Percentiles rank a stretch among this genome's conserved stretches.
phyloP scores from a whole-genome alignment of 176 grass and related monocot species.

The Miscanthus lutarioriparius region DNA sequence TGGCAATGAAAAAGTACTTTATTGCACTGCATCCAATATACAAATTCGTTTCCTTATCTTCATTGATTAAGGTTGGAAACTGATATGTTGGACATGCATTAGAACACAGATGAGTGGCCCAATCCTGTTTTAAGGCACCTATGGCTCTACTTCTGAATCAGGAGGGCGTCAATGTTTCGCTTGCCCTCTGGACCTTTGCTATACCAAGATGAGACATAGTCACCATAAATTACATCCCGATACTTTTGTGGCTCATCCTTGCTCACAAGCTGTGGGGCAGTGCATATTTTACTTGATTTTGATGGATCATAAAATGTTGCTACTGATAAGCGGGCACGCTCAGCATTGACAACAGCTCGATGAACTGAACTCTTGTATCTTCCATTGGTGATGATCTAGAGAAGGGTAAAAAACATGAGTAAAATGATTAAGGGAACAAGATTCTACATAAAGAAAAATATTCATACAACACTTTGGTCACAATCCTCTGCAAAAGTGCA shows the following conservation, averaged over 20 bases:
- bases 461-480: neutral
- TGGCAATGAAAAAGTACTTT: constrained; percentile 7
- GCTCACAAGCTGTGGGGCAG: constrained; percentile 58
- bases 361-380: constrained; percentile 76
- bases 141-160: constrained; percentile 44
- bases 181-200: constrained; percentile 91
- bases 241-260: constrained; percentile 58
- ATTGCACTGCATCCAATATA: neutral
- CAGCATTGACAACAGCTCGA: constrained; percentile 72
- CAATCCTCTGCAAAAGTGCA: neutral
- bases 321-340: constrained; percentile 71
- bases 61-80: constrained; percentile 16
- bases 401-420: constrained; percentile 13
- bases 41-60: constrained; percentile 1
- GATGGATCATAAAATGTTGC: constrained; percentile 88
- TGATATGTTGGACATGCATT: neutral
- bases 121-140: neutral
- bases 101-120: neutral
- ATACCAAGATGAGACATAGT: constrained; percentile 93
- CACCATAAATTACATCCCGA: constrained; percentile 76
- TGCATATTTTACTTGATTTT: constrained; percentile 69
- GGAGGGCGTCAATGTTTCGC: constrained; percentile 81
- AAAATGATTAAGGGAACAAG: neutral
- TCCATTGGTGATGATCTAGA: constrained; percentile 89
- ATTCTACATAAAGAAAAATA: neutral